phyloP scores from a whole-genome alignment of 768 basidiomycete genomes.

The Tephrocybe sp. region DNA sequence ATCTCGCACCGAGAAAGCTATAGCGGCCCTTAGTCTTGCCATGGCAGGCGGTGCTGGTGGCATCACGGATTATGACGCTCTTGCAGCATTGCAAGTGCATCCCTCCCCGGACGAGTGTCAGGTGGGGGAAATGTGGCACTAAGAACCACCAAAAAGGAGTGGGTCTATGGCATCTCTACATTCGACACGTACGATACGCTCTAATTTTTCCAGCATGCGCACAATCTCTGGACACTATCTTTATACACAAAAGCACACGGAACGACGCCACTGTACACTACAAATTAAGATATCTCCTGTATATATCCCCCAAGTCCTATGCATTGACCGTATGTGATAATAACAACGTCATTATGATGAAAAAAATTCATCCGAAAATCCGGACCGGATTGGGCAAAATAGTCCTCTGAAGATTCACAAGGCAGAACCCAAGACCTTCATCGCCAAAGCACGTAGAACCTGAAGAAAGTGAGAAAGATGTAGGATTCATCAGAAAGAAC shows the following conservation, averaged over 20 bases:
- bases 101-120: constrained; percentile 38
- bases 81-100: constrained; percentile 36
- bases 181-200: not conserved
- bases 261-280: constrained; percentile 2
- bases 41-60: constrained; percentile 65
- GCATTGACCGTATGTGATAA: constrained; percentile 1
- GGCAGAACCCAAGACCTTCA: constrained; percentile 79
- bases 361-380: too few species aligned
- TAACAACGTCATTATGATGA: constrained; percentile 8
- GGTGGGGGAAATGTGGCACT: constrained; percentile 56
- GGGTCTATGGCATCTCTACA: not conserved
- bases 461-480: constrained; percentile 23
- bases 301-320: not conserved
- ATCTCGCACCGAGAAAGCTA: constrained; percentile 54
- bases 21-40: constrained; percentile 56
- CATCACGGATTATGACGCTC: constrained; percentile 52
- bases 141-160: not conserved
- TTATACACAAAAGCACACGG: not conserved
- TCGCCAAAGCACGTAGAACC: constrained; percentile 78
- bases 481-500: constrained; percentile 3
- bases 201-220: not conserved
- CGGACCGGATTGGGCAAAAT: too few species aligned
- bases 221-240: constrained; percentile 6
- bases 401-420: constrained; percentile 26
- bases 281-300: not conserved